Percentiles rank a stretch among this genome's conserved stretches.
phyloP scores from a whole-genome alignment of 495 filamentous ascomycete genomes.

The Lasiosphaeriaceae sp. region DNA sequence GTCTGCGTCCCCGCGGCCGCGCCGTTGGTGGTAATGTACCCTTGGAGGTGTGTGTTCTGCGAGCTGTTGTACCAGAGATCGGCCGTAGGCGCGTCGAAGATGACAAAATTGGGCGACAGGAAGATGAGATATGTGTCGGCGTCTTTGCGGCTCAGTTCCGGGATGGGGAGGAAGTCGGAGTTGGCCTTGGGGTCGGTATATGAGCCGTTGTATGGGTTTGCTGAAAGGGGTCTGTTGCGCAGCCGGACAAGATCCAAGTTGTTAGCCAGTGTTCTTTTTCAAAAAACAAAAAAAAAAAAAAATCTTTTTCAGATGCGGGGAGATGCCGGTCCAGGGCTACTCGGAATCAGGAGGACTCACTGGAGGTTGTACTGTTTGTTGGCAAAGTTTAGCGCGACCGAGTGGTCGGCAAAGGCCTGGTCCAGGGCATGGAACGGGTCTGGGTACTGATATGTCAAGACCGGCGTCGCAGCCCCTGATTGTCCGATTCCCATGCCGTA shows the following conservation, averaged over 20 bases:
- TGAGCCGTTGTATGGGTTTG: neutral
- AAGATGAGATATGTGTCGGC: slow-evolving; percentile 3
- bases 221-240: no score
- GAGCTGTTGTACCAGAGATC: slow-evolving; percentile 7
- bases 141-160: neutral
- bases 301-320: no score
- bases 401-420: neutral
- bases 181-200: neutral
- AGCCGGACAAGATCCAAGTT: no score
- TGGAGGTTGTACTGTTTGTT: neutral
- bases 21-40: neutral
- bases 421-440: neutral
- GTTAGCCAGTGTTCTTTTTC: no score
- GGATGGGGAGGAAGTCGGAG: neutral
- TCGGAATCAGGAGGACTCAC: no score
- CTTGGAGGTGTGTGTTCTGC: neutral
- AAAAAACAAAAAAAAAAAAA: no score
- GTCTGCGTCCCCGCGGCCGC: neutral
- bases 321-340: no score
- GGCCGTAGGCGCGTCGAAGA: neutral
- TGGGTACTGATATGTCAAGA: neutral
- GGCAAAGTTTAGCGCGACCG: neutral
- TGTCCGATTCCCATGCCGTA: slow-evolving; percentile 1
- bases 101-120: neutral
- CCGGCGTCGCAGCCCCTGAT: no score